These are phyloP conservation scores for Neofusicoccum parvum DNA, from an alignment of 2,329 filamentous ascomycete genomes.

Conservation along the genomic window DNA sequence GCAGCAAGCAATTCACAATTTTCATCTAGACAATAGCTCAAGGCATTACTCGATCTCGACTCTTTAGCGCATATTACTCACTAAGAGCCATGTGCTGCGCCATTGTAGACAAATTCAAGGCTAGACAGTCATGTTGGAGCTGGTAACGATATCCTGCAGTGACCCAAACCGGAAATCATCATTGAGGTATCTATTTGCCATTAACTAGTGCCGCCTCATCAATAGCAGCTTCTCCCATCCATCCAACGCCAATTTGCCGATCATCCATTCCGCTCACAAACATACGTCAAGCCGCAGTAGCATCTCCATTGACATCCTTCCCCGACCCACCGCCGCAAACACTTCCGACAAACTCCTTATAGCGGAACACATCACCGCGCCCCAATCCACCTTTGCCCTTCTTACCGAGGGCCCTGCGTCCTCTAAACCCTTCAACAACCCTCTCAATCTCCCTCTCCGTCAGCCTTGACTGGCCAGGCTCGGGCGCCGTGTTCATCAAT, in stretches of 20 bases:
- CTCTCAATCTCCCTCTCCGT: constrained; percentile 78
- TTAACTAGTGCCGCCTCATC: neutral
- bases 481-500: constrained; percentile 53
- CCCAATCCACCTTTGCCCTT: constrained; percentile 48
- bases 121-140: no score
- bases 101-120: no score
- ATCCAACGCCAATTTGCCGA: neutral
- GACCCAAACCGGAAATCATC: neutral
- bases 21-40: no score
- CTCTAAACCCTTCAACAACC: constrained; percentile 84
- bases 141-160: neutral
- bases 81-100: no score
- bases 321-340: constrained; percentile 14
- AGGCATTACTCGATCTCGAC: no score
- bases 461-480: constrained; percentile 60
- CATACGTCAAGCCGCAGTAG: neutral
- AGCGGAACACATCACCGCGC: constrained; percentile 87
- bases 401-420: constrained; percentile 78
- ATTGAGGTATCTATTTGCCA: neutral
- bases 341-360: constrained; percentile 81
- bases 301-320: constrained; percentile 14
- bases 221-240: neutral
- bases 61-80: no score
- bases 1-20: no score
- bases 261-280: neutral